Evolutionary conservation across 208 protist species (phyloP), one percentile per base, ranked within the genome.

Genomic region (Leishmania mexicana): DNA sequence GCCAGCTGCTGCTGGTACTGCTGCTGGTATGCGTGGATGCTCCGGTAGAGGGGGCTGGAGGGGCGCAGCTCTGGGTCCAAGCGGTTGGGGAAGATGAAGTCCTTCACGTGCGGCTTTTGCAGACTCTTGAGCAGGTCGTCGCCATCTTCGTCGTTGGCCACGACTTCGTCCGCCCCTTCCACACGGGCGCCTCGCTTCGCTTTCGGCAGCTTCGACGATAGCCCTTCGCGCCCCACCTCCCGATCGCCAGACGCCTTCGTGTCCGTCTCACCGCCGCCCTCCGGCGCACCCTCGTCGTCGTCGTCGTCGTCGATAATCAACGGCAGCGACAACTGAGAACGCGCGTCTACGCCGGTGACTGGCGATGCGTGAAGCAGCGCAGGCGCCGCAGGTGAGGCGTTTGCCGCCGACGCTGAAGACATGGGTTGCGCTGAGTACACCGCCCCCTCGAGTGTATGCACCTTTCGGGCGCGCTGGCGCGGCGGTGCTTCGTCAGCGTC

Each of bases 21-120:
- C 51, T 81, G 81, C 73, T 85, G 82, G 35, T 85, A 85, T 45
- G 82, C 82, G 21, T 85, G 82, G n/a, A 85, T 85, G 53, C 82
- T 85, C 71, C 74, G 67, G 72, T 85, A 79, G 47, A 85, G 72
- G n/a, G 82, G 76, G 42, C 82, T 85, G 72, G 49, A 78, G 19
- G 82, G 82, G 40, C 82, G 76, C 77, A 74, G n/a, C 53, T 79
- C 77, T 13, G 82, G 82, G 58, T 85, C 82, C 15, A 85, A 76
- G 8, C 82, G 82, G 45, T 85, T 64, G 11, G 82, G 82, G 53
- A 85, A 85, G 35, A 85, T 76, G 35, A 85, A 58, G 45, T 85
- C 77, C 62, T 71, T 64, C 40, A 85, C 82, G 10, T 76, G 53
- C 1, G 82, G 77, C 73, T 79, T 81, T 47, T 62, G 60, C 5